A percentile compares a stretch with the other conserved stretches of the same genome.
Evolutionary conservation across 2,329 filamentous ascomycete genomes (phyloP).

Genomic region (Penicillium sumatraense): DNA sequence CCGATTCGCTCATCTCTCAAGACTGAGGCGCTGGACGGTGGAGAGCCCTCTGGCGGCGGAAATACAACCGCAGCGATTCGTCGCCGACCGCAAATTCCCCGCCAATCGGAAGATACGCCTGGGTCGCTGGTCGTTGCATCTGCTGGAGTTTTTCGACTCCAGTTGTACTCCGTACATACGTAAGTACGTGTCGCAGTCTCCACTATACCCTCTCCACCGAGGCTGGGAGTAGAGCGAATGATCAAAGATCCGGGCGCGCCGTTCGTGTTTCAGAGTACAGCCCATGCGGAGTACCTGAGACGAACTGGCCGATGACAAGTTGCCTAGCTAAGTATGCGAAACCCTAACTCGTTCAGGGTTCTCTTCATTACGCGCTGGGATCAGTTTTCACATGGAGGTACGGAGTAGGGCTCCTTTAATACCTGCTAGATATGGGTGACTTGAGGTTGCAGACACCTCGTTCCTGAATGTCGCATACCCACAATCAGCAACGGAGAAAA

Average conservation of each 20-base stretch:
- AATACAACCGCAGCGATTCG: slow-evolving; percentile 1
- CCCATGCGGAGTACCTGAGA: neutral
- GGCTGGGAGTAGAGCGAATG: slow-evolving; percentile 5
- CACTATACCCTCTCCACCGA: slow-evolving; percentile 3
- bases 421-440: too few relatives aligned
- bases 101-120: slow-evolving; percentile 12
- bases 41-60: neutral
- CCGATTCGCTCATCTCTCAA: slow-evolving; percentile 8
- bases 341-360: too few relatives aligned
- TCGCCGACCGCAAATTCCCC: slow-evolving; percentile 7
- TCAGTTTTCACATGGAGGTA: too few relatives aligned
- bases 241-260: slow-evolving; percentile 4
- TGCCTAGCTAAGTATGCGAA: too few relatives aligned
- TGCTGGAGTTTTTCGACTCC: neutral
- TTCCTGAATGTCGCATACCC: neutral
- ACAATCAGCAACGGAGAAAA: slow-evolving; percentile 1
- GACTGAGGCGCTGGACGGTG: neutral
- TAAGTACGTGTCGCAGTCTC: slow-evolving; percentile 10
- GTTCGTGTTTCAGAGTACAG: slow-evolving; percentile 8
- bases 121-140: slow-evolving; percentile 1
- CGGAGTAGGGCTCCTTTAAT: too few relatives aligned
- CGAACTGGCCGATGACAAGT: neutral
- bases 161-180: too few relatives aligned
- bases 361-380: too few relatives aligned
- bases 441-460: too few relatives aligned